A percentile compares a stretch with the other conserved stretches of the same genome.
phyloP scores from a whole-genome alignment of 345 rosid genomes.

The Aethionema arabicum region DNA sequence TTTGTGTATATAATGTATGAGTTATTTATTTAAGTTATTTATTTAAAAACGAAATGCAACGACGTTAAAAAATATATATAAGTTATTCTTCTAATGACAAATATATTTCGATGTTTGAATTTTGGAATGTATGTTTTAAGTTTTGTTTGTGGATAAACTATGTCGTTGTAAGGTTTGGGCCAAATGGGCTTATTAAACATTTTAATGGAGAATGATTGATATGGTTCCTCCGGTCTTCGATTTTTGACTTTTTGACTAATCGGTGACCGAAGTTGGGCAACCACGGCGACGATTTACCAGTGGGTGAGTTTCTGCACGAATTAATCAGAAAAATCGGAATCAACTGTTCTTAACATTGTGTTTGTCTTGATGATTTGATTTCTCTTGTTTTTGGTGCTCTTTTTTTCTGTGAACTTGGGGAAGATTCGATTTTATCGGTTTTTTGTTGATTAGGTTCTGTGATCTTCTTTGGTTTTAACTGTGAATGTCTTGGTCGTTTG shows the following conservation, averaged over 20 bases:
- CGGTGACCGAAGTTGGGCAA: constrained; percentile 27
- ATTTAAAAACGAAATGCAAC: too few species aligned
- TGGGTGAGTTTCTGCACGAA: constrained; percentile 11
- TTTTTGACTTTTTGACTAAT: constrained; percentile 13
- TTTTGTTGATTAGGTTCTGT: not conserved
- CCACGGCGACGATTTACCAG: constrained; percentile 22
- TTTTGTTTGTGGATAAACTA: not conserved
- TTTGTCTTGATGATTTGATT: constrained; percentile 5
- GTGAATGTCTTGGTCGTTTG: not conserved
- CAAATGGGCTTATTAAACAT: not conserved
- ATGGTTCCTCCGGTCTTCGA: constrained; percentile 3
- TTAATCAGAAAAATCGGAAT: not conserved
- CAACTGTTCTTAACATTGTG: not conserved
- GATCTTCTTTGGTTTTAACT: not conserved
- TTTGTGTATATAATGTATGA: too few species aligned
- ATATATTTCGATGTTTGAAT: too few species aligned
- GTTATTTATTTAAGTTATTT: too few species aligned
- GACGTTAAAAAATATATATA: too few species aligned
- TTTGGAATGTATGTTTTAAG: too few species aligned
- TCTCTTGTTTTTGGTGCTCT: not conserved
- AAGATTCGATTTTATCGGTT: not conserved
- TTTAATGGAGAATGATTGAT: constrained; percentile 6
- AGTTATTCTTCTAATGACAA: too few species aligned
- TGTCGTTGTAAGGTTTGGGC: constrained; percentile 13
- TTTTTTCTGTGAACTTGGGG: not conserved